Conservation (phyloP, 805 yeast genomes). For the Ogataea haglerorum region DNA sequence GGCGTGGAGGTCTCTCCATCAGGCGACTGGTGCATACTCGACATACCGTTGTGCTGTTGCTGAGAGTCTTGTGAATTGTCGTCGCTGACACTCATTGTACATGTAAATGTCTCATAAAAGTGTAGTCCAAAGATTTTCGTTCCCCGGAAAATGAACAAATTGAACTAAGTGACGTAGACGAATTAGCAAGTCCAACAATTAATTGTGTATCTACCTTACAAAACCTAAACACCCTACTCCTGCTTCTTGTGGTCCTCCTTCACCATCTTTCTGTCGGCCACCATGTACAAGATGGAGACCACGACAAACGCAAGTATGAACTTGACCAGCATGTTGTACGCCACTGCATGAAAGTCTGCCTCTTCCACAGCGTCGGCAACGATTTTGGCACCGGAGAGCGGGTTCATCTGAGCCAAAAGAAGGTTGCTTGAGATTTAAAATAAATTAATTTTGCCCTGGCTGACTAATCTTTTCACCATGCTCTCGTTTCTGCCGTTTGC, state of each 20-base stretch:
- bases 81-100: slow-evolving; percentile 4
- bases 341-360: slow-evolving; percentile 11
- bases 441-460: not conserved
- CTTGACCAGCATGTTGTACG: slow-evolving; percentile 23
- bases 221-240: not conserved
- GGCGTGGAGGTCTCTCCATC: not conserved
- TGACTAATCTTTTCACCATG: slow-evolving; percentile 1
- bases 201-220: not conserved
- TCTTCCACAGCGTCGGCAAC: slow-evolving; percentile 9
- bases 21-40: too few species aligned
- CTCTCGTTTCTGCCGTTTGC: slow-evolving; percentile 3
- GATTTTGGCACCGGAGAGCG: slow-evolving; percentile 15
- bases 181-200: too few species aligned
- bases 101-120: not conserved
- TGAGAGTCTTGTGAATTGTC: not conserved
- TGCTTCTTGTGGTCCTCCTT: slow-evolving; percentile 11
- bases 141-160: slow-evolving; percentile 1
- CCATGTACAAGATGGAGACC: slow-evolving; percentile 19
- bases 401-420: slow-evolving; percentile 12
- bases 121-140: not conserved
- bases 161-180: not conserved
- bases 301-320: slow-evolving; percentile 24
- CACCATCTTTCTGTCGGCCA: slow-evolving; percentile 20
- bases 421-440: not conserved
- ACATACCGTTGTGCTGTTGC: not conserved